Evolutionary conservation across 352 stramenopile species (phyloP), one percentile per base, ranked within the genome.

Genomic region (Pythium volutum): DNA sequence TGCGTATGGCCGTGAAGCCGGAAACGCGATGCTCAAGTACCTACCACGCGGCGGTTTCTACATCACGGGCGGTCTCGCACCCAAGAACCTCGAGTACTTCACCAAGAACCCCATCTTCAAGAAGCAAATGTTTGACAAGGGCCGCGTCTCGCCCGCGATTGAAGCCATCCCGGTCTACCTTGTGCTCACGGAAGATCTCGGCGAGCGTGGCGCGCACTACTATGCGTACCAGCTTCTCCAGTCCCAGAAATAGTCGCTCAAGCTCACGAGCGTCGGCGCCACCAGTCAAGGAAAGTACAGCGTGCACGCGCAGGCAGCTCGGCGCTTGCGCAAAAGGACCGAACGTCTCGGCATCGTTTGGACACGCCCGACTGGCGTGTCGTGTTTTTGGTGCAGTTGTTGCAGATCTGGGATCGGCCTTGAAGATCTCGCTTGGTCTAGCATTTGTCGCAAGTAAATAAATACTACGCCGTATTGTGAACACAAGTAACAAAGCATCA

Each of bases 21-120:
- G 97, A 25, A 96, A 88, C 67, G 84, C 89, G 43, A 89, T 88
- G 56, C 84, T 99, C 58, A 98, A 98, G 75, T 98, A 94, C 57
- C 86, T 98, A 53, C 96, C 96, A 23, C 96, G 87, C 34, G 96
- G 96, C 68, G 97, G 97, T 20, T 90, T 99, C 58, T 99, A 98
- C 86, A 91, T 99, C 51, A 97, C 95, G 15, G 97, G 97, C 33
- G 97, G 96, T 29, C 82, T 99, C 25, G 98, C 97, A n/a, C 91
- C 91, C 0, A 99, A 99, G 77, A 98, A 99, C 74, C 80, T 99
- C 42, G 77, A 95, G 64, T 95, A 91, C 60, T 98, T 99, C 70
- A 89, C 79, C 33, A 74, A 89, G 71, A 77, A 76, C 55, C 70
- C 79, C 27, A 79, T 82, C 53, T 96, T 97, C 70, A 77, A 94